Base-by-base conservation (phyloP, 202 grass and related monocot genomes). In the Hordeum pubiflorum region DNA sequence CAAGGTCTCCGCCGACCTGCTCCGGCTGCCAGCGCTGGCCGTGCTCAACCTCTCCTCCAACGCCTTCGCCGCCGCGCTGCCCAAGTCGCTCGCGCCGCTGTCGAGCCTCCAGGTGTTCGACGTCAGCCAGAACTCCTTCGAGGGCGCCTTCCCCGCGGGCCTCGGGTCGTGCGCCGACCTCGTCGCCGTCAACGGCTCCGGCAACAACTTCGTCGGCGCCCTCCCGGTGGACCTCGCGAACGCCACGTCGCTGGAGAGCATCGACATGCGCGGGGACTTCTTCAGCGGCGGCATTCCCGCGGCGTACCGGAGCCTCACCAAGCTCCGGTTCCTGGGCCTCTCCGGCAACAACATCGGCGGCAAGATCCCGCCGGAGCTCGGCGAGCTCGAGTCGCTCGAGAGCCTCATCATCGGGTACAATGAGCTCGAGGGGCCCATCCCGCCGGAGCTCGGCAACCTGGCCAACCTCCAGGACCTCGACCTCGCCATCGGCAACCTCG, bases 301-400 rank as follows among this genome's bases (percentile, higher is more conserved):
- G 26, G 85, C 91, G 2, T 97, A 97, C 87, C 48, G 79, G 60
- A 92, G 79, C 44, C 90, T 97, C 14, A 72, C 83, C 41, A 84
- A 85, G 84, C 91, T 97, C 58, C 89, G 68, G 90, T 94, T 92
- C 73, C 63, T 97, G 5, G 94, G 91, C 44, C 91, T 97, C 81
- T 97, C 94, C 18, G 94, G 94, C 48, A 97, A 97, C 83, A 94
- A 97, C 75, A 81, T 97, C 71, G 94, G 91, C 36, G 94, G 94
- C 44, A 73, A 86, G 80, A 92, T 97, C 44, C 94, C 94, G 2
- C 36, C 54, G 26, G 94, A 94, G 74, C 75, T 97, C 57, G 88
- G 94, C 7, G 86, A 92, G 44, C 79, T 97, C 10, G 77, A 86
- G 58, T 71, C 91, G 7, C 80, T 97, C 75, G 91, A 97, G 89